Base-by-base conservation (phyloP, 1,284 basidiomycete species). In the Ganoderma lingzhi region DNA sequence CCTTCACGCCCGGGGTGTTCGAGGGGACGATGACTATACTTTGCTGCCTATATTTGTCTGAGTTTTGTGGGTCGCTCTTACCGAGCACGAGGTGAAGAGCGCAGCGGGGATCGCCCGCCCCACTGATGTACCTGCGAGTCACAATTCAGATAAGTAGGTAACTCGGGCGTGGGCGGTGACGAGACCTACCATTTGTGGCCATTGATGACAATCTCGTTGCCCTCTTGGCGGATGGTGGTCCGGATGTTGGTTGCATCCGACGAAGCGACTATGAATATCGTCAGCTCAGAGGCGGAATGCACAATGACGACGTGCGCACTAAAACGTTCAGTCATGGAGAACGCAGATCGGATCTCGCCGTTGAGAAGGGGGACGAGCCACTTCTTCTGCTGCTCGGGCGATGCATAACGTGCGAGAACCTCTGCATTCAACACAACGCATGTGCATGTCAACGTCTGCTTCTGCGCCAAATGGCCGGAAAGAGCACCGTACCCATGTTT, bases 231-330 rank as follows among this genome's bases (percentile, higher is more conserved):
- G 70, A 97, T 96, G 41, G 94, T 95, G 17, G 96, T 97, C 69
- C 89, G 89, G 74, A 99, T 96, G 81, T 99, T 99, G 67, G 93
- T 98, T 4, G 97, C 97, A 80, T 98, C 96, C 17, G 96, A 98
- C 3, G 96, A 97, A 39, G 96, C 92, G 70, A 98, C 96, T 96
- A 72, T 8, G 59, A 37, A 30, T n/a, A 59, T 6, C 48, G 23
- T 53, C 23, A 53, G 48, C 12, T 28, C 23, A 23, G 10, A 30
- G 48, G 48, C 4, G 3, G 23, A 53, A n/a, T 28, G 23, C 48
- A 30, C 23, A 12, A 12, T 28, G 23, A n/a, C 9, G 82, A 35
- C 32, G 3, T 56, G 53, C 91, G 70, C 76, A 94, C 94, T 91
- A 74, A 93, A 91, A 75, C 91, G 89, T 82, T 98, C 96, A 1